Conservation (phyloP, 2,329 filamentous ascomycete species). For the Byssochlamys sp. region DNA sequence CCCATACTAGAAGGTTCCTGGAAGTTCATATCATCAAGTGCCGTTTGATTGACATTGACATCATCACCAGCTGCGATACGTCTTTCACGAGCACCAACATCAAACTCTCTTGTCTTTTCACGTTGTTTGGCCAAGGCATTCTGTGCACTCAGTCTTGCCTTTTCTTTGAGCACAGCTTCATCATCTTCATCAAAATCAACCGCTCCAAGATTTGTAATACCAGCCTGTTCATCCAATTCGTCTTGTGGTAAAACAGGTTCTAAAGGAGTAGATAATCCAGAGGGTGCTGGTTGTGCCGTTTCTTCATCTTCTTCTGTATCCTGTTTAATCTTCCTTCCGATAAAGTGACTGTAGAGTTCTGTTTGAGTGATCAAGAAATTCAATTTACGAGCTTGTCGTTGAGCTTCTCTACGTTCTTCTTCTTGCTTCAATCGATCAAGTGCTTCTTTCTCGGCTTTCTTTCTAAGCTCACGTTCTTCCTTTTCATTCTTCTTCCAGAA, state of each 20-base stretch:
- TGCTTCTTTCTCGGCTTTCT: slow-evolving; percentile 89
- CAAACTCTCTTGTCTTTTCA: slow-evolving; percentile 61
- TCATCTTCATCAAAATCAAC: slow-evolving; percentile 94
- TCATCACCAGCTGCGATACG: no score
- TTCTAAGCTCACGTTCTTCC: slow-evolving; percentile 87
- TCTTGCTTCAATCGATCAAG: slow-evolving; percentile 92
- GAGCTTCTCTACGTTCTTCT: slow-evolving; percentile 92
- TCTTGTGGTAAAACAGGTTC: slow-evolving; percentile 38
- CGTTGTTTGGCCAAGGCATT: slow-evolving; percentile 90
- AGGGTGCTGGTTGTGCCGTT: slow-evolving; percentile 55
- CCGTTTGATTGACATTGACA: no score
- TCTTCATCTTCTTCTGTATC: slow-evolving; percentile 90
- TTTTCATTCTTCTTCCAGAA: slow-evolving; percentile 99
- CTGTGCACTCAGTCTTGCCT: slow-evolving; percentile 89
- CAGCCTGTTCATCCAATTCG: slow-evolving; percentile 46
- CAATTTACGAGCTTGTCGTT: slow-evolving; percentile 93
- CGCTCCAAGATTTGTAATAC: slow-evolving; percentile 87
- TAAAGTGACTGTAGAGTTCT: slow-evolving; percentile 97
- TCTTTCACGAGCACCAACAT: slow-evolving; percentile 77
- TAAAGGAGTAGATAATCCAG: slow-evolving; percentile 25
- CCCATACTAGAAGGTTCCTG: slow-evolving; percentile 94
- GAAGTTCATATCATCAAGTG: no score
- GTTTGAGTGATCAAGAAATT: slow-evolving; percentile 99
- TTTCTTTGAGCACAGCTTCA: slow-evolving; percentile 67
- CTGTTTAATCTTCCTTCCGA: slow-evolving; percentile 98